phyloP scores from a whole-genome alignment of 176 grass and related monocot genomes.

The Aegilops longissima region DNA sequence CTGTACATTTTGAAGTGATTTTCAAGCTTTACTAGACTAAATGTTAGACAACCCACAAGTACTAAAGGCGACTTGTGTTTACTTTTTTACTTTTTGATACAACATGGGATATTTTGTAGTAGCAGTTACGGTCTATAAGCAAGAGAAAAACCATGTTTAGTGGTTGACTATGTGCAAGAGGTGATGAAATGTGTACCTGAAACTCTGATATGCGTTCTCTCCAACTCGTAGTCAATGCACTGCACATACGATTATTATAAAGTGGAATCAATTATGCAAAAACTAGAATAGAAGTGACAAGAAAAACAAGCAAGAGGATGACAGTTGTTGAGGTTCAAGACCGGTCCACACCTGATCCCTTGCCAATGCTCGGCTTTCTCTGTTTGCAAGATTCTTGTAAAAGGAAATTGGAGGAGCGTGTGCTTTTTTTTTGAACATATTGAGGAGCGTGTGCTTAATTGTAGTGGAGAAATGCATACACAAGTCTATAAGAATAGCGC shows the following conservation, averaged over 20 bases:
- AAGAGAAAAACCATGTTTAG: neutral
- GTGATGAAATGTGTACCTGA: slow-evolving; percentile 58
- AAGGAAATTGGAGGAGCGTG: neutral
- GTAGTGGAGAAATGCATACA: neutral
- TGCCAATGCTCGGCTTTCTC: slow-evolving; percentile 59
- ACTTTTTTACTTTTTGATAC: neutral
- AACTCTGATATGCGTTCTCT: slow-evolving; percentile 66
- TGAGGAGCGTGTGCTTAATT: neutral
- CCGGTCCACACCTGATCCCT: slow-evolving; percentile 59
- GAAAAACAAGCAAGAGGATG: neutral
- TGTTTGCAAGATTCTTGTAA: slow-evolving; percentile 66
- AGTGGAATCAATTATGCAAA: neutral
- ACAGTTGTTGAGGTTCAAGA: slow-evolving; percentile 45
- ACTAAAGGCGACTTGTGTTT: neutral
- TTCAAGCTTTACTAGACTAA: neutral
- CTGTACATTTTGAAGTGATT: no score
- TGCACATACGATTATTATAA: slow-evolving; percentile 32
- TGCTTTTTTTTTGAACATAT: neutral
- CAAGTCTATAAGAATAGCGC: neutral
- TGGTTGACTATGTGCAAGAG: neutral
- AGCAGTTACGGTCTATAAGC: neutral
- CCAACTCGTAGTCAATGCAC: slow-evolving; percentile 66
- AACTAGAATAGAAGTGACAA: no score
- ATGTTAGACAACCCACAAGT: neutral
- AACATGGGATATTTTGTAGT: neutral